Percentiles rank a stretch among this genome's conserved stretches.
Evolutionary conservation across 2,329 filamentous ascomycete genomes (phyloP).

Genomic region (Pseudogymnoascus sp.): DNA sequence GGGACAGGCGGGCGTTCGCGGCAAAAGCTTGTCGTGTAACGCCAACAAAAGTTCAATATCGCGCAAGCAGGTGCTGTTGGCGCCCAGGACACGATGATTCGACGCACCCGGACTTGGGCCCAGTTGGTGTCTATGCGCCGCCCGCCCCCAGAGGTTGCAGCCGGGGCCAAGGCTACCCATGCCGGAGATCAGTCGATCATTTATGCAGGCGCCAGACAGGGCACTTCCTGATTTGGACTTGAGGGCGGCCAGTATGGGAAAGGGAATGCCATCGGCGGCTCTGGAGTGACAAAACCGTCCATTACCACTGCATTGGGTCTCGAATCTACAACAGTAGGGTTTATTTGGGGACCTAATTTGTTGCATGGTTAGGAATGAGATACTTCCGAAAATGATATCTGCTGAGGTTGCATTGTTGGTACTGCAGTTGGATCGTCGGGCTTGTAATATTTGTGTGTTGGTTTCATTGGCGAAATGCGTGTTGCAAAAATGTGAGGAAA

Average conservation of each 20-base stretch:
- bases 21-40: not conserved
- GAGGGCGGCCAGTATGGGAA: not conserved
- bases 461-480: not conserved
- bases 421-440: not conserved
- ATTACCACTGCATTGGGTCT: not conserved
- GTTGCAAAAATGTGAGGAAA: not conserved
- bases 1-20: not conserved
- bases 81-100: not conserved
- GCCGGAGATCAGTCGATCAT: slow-evolving; percentile 3
- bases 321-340: not conserved
- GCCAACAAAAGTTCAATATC: not conserved
- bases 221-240: not conserved
- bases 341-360: not conserved
- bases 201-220: not conserved
- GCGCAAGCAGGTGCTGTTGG: not conserved
- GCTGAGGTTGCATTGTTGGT: not conserved
- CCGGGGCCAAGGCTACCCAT: not conserved
- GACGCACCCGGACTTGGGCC: not conserved
- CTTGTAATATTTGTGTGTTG: not conserved
- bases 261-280: not conserved
- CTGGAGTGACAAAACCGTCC: not conserved
- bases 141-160: not conserved
- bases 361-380: not conserved
- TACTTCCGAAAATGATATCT: not conserved
- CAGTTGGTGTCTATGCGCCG: not conserved